These are phyloP conservation scores for Sicyos edulis DNA, from an alignment of 306 rosid species.

Conservation along the genomic window DNA sequence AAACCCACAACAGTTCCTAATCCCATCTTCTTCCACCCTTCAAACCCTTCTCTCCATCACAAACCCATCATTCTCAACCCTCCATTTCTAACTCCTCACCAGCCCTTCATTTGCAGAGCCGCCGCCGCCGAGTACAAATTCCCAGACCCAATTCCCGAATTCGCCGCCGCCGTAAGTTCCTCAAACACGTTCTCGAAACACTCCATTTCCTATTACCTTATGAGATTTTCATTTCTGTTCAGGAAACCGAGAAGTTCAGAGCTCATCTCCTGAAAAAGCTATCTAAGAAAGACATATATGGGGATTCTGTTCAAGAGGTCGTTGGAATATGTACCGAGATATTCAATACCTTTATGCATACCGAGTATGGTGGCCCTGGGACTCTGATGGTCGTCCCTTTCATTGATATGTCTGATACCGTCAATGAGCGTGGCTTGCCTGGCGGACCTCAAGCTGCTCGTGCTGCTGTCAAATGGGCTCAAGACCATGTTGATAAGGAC, in stretches of 20 bases:
- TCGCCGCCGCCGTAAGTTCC: conserved; percentile 60
- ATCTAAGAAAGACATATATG: conserved; percentile 55
- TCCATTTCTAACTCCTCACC: conserved; percentile 16
- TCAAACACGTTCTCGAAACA: neutral
- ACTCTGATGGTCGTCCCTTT: conserved; percentile 74
- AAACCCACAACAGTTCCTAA: neutral
- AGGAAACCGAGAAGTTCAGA: conserved; percentile 72
- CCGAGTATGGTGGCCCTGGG: conserved; percentile 95
- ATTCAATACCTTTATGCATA: conserved; percentile 58
- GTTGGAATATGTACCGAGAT: conserved; percentile 83
- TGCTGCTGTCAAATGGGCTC: conserved; percentile 80
- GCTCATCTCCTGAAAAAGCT: conserved; percentile 56
- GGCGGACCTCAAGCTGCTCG: conserved; percentile 91
- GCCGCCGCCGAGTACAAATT: conserved; percentile 72
- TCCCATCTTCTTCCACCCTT: conserved; percentile 22
- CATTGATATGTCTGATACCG: conserved; percentile 70
- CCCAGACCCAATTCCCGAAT: conserved; percentile 93
- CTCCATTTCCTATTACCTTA: neutral
- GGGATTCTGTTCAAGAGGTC: conserved; percentile 61
- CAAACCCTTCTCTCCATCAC: conserved; percentile 12
- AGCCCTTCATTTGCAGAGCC: conserved; percentile 38
- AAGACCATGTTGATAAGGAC: conserved; percentile 73
- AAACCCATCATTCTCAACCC: conserved; percentile 21
- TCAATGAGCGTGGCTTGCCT: conserved; percentile 59
- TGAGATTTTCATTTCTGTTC: neutral